Percentiles rank a stretch among this genome's conserved stretches.
Evolutionary conservation across 306 rosid genomes (phyloP).

Genomic region (Prunus mira): DNA sequence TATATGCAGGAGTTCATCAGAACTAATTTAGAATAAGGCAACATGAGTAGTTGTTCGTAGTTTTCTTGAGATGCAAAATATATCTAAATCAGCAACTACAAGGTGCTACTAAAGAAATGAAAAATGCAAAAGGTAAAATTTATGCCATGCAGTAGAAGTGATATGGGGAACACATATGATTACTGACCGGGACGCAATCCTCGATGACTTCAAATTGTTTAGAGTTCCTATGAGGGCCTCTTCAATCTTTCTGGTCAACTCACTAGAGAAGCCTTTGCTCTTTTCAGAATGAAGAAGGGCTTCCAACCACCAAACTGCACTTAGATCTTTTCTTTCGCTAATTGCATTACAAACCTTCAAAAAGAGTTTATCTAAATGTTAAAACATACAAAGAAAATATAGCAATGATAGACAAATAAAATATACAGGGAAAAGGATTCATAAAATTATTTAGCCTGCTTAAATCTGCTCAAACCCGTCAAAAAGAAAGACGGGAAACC

Average conservation of each 20-base stretch:
- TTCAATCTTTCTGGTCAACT: constrained; percentile 80
- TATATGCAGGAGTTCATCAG: neutral
- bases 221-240: constrained; percentile 70
- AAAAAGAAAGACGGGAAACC: neutral
- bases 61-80: constrained; percentile 3
- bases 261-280: constrained; percentile 61
- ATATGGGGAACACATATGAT: constrained; percentile 7
- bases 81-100: neutral
- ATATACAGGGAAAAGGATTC: neutral
- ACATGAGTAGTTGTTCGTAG: neutral
- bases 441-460: neutral
- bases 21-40: neutral
- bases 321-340: constrained; percentile 39
- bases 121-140: constrained; percentile 7
- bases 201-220: constrained; percentile 57
- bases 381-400: constrained; percentile 8
- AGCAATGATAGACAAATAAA: neutral
- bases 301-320: constrained; percentile 79
- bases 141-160: constrained; percentile 14
- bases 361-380: neutral
- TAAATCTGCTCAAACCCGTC: neutral
- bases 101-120: neutral
- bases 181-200: constrained; percentile 65
- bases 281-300: constrained; percentile 80
- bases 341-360: constrained; percentile 59